Conservation (phyloP, 108 stramenopile species). For the Cyclotella atomus region DNA sequence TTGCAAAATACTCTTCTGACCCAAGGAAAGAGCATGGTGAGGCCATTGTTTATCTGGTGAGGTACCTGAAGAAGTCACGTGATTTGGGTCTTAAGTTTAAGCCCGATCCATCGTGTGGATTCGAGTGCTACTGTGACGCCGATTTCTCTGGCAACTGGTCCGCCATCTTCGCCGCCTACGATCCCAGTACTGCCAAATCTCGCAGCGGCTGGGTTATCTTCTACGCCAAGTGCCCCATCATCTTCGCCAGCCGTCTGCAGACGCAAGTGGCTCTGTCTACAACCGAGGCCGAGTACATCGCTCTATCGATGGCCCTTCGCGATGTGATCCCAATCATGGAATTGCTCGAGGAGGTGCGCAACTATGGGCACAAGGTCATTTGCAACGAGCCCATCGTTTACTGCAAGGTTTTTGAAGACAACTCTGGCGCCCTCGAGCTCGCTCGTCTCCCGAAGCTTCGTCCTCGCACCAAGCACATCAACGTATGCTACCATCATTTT, state of each 20-base stretch:
- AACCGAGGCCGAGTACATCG: neutral
- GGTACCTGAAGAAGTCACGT: slow-evolving; percentile 8
- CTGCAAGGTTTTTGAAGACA: neutral
- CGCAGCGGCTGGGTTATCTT: neutral
- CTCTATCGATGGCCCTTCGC: neutral
- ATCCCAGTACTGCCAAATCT: neutral
- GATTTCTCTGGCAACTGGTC: slow-evolving; percentile 47
- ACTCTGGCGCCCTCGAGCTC: neutral
- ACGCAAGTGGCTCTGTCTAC: neutral
- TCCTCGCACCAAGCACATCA: neutral
- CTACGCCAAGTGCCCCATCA: neutral
- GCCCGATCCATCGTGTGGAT: slow-evolving; percentile 4
- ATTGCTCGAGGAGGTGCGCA: neutral
- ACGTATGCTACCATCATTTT: neutral
- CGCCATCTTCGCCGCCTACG: neutral
- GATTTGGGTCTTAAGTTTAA: neutral
- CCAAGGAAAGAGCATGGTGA: slow-evolving; percentile 40
- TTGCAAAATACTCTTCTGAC: slow-evolving; percentile 35
- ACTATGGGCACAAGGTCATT: neutral
- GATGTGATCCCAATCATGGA: neutral
- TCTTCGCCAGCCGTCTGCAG: neutral
- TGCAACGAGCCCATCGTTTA: neutral
- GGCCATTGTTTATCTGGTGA: slow-evolving; percentile 11
- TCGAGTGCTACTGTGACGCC: slow-evolving; percentile 49
- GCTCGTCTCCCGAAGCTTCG: neutral